Conservation (phyloP, 2,329 filamentous ascomycete genomes). For the Fusarium oxysporum region DNA sequence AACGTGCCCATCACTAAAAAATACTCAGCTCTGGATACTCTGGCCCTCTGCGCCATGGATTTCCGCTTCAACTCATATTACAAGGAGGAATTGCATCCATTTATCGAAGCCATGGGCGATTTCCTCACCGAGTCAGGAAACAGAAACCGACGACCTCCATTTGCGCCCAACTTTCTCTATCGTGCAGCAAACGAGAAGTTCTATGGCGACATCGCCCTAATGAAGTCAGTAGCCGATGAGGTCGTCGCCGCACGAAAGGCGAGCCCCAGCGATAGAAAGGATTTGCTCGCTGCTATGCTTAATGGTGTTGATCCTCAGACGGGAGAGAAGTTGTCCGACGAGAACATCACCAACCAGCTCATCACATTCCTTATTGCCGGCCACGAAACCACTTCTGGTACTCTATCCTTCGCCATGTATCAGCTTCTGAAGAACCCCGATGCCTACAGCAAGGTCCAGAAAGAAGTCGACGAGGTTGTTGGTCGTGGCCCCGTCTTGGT, state of each 20-base stretch:
- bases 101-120: conserved; percentile 74
- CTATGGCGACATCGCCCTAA: conserved; percentile 63
- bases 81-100: conserved; percentile 74
- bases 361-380: conserved; percentile 79
- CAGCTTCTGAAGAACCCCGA: conserved; percentile 73
- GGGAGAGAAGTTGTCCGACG: conserved; percentile 71
- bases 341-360: conserved; percentile 75
- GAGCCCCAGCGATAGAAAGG: conserved; percentile 68
- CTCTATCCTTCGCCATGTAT: conserved; percentile 74
- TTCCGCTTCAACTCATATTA: conserved; percentile 83
- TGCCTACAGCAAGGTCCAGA: conserved; percentile 68
- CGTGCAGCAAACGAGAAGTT: conserved; percentile 63
- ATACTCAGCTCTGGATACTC: conserved; percentile 70
- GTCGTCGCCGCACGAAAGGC: conserved; percentile 69
- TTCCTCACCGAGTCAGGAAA: conserved; percentile 68
- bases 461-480: conserved; percentile 75
- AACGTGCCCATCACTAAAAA: not conserved
- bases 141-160: conserved; percentile 59
- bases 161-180: conserved; percentile 62
- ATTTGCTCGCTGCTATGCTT: conserved; percentile 78
- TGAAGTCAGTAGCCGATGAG: conserved; percentile 68
- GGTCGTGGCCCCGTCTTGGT: conserved; percentile 67
- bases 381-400: conserved; percentile 77
- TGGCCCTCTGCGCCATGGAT: conserved; percentile 78
- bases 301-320: conserved; percentile 75